phyloP scores from a whole-genome alignment of 352 stramenopile genomes.

The Phytophthora pisi region DNA sequence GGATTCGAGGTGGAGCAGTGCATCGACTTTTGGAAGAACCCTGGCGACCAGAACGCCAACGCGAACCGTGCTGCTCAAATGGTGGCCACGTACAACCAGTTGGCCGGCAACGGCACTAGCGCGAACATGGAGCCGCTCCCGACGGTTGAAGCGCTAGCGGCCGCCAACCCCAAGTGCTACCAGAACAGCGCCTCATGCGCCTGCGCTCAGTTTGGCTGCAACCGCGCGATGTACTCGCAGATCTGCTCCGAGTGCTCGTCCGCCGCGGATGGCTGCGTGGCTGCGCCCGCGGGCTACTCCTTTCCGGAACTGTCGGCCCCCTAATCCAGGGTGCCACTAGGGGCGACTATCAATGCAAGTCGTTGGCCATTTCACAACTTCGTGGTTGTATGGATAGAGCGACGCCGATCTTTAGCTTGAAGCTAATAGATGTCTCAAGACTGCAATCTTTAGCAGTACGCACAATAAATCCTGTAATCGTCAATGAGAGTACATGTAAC shows the following conservation, averaged over 20 bases:
- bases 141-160: slow-evolving; percentile 33
- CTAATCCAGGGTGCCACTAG: neutral
- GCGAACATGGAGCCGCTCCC: slow-evolving; percentile 58
- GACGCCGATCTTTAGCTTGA: neutral
- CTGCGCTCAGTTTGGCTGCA: slow-evolving; percentile 49
- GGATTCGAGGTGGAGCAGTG: slow-evolving; percentile 47
- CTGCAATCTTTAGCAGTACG: neutral
- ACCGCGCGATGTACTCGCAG: slow-evolving; percentile 51
- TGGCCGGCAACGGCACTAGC: slow-evolving; percentile 29
- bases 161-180: slow-evolving; percentile 58
- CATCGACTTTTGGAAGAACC: slow-evolving; percentile 70
- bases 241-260: slow-evolving; percentile 55
- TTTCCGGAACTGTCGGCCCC: slow-evolving; percentile 15
- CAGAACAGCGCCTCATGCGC: slow-evolving; percentile 51
- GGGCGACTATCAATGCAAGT: too few species aligned
- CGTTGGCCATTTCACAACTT: neutral
- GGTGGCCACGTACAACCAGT: slow-evolving; percentile 65
- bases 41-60: slow-evolving; percentile 53
- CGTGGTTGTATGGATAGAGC: neutral
- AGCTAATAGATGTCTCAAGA: neutral
- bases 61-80: slow-evolving; percentile 43
- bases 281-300: slow-evolving; percentile 10
- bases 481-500: neutral
- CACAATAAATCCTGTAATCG: neutral
- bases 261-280: slow-evolving; percentile 33